Conservation (phyloP, 768 basidiomycete genomes). For the Hortiboletus flavorubellus region DNA sequence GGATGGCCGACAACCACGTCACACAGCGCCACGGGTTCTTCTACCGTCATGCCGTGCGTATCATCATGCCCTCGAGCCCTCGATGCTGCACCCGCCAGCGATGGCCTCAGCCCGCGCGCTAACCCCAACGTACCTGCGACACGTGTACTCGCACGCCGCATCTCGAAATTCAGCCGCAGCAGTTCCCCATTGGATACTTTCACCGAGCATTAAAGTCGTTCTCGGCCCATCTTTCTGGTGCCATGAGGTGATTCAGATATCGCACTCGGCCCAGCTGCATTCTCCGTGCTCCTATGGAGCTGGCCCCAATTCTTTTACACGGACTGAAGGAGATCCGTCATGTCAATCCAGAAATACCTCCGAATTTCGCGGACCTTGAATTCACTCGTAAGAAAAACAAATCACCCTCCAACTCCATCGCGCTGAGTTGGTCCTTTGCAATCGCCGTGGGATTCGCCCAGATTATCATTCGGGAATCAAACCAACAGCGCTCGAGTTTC, state of each 20-base stretch:
- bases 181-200: slow-evolving; percentile 16
- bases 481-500: slow-evolving; percentile 6
- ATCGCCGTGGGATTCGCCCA: slow-evolving; percentile 14
- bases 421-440: not conserved
- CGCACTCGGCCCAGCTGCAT: slow-evolving; percentile 2
- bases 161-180: slow-evolving; percentile 28
- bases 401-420: not conserved
- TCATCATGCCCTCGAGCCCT: not conserved
- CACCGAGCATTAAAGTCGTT: slow-evolving; percentile 3
- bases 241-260: slow-evolving; percentile 5
- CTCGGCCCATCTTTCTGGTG: slow-evolving; percentile 14
- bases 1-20: not conserved
- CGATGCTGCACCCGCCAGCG: not conserved
- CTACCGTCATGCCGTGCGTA: not conserved
- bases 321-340: slow-evolving; percentile 8
- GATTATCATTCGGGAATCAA: slow-evolving; percentile 14
- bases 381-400: not conserved
- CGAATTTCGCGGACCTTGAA: slow-evolving; percentile 29
- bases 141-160: slow-evolving; percentile 35
- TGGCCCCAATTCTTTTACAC: slow-evolving; percentile 17
- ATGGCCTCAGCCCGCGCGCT: slow-evolving; percentile 21
- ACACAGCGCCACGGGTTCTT: not conserved
- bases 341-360: slow-evolving; percentile 18
- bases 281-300: slow-evolving; percentile 1
- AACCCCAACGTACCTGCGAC: slow-evolving; percentile 28